Percentiles rank a stretch among this genome's conserved stretches.
phyloP scores from a whole-genome alignment of 176 grass and related monocot species.

The Alopecurus myosuroides region DNA sequence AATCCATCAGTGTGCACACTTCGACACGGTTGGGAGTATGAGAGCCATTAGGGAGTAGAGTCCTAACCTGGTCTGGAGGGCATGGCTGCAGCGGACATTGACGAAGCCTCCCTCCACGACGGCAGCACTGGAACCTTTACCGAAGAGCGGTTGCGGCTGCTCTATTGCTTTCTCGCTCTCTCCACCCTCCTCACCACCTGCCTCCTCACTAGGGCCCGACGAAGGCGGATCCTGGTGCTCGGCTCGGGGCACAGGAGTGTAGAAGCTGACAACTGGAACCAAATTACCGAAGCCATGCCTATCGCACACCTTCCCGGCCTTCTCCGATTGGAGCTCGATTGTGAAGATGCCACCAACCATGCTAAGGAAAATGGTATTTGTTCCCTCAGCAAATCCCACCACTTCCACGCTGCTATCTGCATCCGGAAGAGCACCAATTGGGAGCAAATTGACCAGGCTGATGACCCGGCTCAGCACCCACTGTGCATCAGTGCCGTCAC shows the following conservation, averaged over 20 bases:
- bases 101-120: conserved; percentile 53
- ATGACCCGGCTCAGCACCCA: neutral
- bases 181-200: neutral
- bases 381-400: neutral
- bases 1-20: neutral
- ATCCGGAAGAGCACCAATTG: neutral
- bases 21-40: neutral
- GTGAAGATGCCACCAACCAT: neutral
- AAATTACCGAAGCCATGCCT: neutral
- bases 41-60: neutral
- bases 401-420: neutral
- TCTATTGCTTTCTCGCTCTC: conserved; percentile 27
- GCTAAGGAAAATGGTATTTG: neutral
- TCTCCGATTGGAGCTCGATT: neutral
- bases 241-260: neutral
- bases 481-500: neutral
- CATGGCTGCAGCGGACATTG: conserved; percentile 26
- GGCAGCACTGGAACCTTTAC: conserved; percentile 61
- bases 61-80: conserved; percentile 69
- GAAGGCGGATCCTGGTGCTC: neutral
- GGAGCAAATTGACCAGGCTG: neutral
- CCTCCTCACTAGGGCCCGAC: neutral
- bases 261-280: neutral
- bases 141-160: conserved; percentile 59
- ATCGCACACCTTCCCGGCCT: neutral